phyloP scores from a whole-genome alignment of 2,329 filamentous ascomycete genomes.

The Aspergillus jensenii region DNA sequence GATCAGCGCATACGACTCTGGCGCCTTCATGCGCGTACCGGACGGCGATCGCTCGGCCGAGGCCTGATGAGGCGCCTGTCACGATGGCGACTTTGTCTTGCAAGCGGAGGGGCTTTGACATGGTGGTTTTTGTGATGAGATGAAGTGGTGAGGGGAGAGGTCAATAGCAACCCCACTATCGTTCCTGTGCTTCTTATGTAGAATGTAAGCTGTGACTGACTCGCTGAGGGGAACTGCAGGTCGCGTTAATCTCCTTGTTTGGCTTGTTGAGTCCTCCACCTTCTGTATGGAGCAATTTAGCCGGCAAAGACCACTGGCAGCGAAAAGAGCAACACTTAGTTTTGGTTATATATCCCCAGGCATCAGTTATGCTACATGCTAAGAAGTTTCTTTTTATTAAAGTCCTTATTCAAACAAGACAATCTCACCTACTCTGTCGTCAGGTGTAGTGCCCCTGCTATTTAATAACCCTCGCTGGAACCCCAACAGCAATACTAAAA shows the following conservation, averaged over 20 bases:
- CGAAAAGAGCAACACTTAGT: too few species aligned
- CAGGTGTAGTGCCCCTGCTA: not conserved
- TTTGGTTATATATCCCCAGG: too few species aligned
- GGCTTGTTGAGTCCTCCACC: not conserved
- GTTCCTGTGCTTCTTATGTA: too few species aligned
- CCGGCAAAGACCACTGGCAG: not conserved
- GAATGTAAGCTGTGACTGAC: too few species aligned
- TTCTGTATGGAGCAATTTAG: not conserved
- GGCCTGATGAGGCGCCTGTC: conserved; percentile 49
- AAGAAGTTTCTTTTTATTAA: too few species aligned
- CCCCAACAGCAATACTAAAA: conserved; percentile 30
- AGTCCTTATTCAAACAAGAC: too few species aligned
- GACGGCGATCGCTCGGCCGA: conserved; percentile 49
- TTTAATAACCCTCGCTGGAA: conserved; percentile 12
- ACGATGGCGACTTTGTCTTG: conserved; percentile 42
- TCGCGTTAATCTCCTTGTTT: too few species aligned
- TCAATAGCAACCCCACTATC: not conserved
- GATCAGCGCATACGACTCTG: conserved; percentile 45
- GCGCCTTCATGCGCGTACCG: conserved; percentile 45
- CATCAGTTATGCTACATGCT: too few species aligned
- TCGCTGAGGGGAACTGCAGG: too few species aligned
- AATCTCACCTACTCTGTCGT: too few species aligned
- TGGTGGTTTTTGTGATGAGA: not conserved
- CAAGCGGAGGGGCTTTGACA: conserved; percentile 18
- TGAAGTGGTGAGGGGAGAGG: not conserved